Evolutionary conservation across 1,139 yeast genomes (phyloP), one percentile per base, ranked within the genome.

Genomic region (Diutina scorzettiae): DNA sequence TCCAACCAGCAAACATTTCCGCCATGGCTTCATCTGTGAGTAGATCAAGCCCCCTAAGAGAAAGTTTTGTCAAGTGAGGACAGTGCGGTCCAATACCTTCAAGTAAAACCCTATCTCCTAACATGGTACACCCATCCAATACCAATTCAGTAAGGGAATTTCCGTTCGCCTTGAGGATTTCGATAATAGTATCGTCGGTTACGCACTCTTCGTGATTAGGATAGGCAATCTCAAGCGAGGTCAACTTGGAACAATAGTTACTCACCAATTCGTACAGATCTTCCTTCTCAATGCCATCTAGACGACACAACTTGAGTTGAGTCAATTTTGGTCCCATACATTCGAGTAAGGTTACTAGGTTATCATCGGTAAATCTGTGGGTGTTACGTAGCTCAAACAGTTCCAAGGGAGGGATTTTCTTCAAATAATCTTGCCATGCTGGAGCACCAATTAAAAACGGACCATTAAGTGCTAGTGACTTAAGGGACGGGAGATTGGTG

Each of bases 371-470:
- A 49, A 91, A 80, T 45, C 97, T 66, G 56, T 91, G 96, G 1
- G 96, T 89, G 53, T 86, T 85, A 37, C 79, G 67, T 14, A 91
- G 58, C 50, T 80, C 81, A 49, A 91, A 76, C 46, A 51, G 54
- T 2, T 51, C 45, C 32, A 69, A 49, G 12, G 51, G 52, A 1
- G 60, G 60, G 17, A 69, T 62, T 40, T 58, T 62, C 42, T 71
- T 71, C 52, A 91, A 84, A 50, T 79, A 86, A 12, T 66, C 71
- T 49, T 74, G 75, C 98, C 98, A 91, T 44, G 78, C 68, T 0
- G 59, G 59, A 50, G 81, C 84, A 52, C 81, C 79, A 40, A 91
- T 78, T 49, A 91, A 64, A 54, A 91, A 91, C 0, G 97, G 87
- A 0, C 98, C 98, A 58, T 89, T 87, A 29, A 91, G 62, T 14